Evolutionary conservation across 2,329 filamentous ascomycete species (phyloP).

Genomic region (Alternaria burnsii): DNA sequence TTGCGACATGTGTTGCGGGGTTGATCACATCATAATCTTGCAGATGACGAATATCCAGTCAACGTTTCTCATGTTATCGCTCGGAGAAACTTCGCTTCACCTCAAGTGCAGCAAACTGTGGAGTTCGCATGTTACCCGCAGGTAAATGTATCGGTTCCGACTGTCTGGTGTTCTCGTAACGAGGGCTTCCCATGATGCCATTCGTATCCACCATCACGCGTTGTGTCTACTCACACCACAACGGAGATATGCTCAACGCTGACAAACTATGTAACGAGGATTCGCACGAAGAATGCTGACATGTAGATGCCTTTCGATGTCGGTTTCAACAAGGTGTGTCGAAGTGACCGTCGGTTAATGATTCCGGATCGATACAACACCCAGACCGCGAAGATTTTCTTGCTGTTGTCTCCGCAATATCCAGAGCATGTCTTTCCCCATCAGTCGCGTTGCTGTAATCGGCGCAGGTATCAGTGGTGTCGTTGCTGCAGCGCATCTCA

Average conservation of each 20-base stretch:
- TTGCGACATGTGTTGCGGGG: constrained; percentile 42
- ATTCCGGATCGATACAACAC: background rate
- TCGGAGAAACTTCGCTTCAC: constrained; percentile 5
- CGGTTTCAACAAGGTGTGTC: background rate
- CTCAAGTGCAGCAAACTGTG: background rate
- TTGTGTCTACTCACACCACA: constrained; percentile 1
- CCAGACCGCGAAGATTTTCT: background rate
- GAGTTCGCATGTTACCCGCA: background rate
- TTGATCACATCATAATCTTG: constrained; percentile 47
- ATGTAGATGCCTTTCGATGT: background rate
- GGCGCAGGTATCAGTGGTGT: constrained; percentile 51
- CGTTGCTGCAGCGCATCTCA: constrained; percentile 47
- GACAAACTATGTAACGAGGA: constrained; percentile 10
- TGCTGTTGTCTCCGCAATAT: background rate
- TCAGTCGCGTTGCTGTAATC: constrained; percentile 44
- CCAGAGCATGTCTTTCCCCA: constrained; percentile 24
- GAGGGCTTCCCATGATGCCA: constrained; percentile 31
- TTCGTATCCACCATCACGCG: constrained; percentile 27
- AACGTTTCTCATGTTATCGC: constrained; percentile 35
- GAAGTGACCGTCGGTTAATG: background rate
- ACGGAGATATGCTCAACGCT: constrained; percentile 2
- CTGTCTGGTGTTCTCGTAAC: background rate
- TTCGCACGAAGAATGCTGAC: no score
- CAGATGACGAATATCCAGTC: constrained; percentile 42
- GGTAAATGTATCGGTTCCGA: background rate